Base-by-base conservation (phyloP, 345 rosid species). In the Aethionema arabicum region DNA sequence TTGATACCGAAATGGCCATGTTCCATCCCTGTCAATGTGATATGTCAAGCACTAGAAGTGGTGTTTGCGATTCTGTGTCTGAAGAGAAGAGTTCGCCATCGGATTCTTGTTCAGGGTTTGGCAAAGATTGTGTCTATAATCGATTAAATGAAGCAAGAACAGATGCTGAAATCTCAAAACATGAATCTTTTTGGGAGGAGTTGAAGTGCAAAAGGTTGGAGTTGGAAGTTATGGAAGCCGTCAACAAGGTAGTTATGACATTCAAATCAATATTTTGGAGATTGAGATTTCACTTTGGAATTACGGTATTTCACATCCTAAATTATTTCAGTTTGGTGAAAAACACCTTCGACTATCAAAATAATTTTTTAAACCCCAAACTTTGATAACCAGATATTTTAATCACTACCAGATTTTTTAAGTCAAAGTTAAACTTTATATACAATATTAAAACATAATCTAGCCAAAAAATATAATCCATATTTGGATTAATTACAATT, bases 211-310 rank as follows among this genome's bases (percentile, higher is more conserved):
- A 42, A 70, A 76, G 32, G 33, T 36, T 72, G 77, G 95, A 87
- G 69, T 35, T 29, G 8, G 69, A 79, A 45, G 82, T 82, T 67
- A 31, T 79, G 44, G 74, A 81, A 76, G 74, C 76, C 37, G 56
- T 76, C 57, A 49, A 72, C 59, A 84, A 75, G 95, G 90, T 86
- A 73, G 54, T 4, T 7, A 21, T 21, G 27, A 21, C 2, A 21
- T 62, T 11, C 11, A 36, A 41, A 50, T 47, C 44, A 32, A 47
- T 8, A 16, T 16, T 56, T 56, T 44, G 30, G 5, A 8, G 27
- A 21, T 21, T 21, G 27, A 21, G 27, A 21, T 21, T 21, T 21
- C 27, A 2, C 27, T 21, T 21, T 21, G 27, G 2, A 2, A 21
- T 21, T 21, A 21, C 2, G 27, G 27, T 21, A 21, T 21, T 21